Evolutionary conservation across 2,329 filamentous ascomycete genomes (phyloP).

Genomic region (Gaeumannomyces sp.): DNA sequence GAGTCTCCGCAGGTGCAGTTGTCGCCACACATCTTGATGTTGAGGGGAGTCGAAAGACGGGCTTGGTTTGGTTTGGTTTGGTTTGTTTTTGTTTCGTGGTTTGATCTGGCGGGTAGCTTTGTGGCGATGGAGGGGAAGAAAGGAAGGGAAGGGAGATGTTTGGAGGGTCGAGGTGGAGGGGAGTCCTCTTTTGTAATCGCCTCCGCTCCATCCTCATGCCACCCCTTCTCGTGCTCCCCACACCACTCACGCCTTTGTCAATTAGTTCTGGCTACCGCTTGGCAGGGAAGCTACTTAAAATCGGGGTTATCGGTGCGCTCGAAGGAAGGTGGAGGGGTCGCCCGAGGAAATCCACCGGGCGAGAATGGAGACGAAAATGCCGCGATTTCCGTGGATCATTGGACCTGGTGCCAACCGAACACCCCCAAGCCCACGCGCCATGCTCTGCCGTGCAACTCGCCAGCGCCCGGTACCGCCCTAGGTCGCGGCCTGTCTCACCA

Average conservation of each 20-base stretch:
- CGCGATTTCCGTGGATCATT: background rate
- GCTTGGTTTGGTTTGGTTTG: constrained; percentile 1
- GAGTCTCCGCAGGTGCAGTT: constrained; percentile 10
- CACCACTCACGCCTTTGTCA: no score
- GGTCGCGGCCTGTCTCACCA: background rate
- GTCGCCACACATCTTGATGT: constrained; percentile 10
- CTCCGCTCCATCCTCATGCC: background rate
- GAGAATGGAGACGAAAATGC: background rate
- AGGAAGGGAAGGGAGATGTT: background rate
- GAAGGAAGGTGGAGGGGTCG: no score
- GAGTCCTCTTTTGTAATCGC: background rate
- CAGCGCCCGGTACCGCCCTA: background rate
- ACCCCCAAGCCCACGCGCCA: background rate
- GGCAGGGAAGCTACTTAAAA: no score
- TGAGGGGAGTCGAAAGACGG: background rate
- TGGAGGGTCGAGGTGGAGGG: background rate
- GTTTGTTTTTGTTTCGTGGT: background rate
- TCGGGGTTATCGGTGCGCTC: no score
- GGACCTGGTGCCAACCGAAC: no score
- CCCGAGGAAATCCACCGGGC: no score
- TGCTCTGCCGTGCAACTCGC: background rate
- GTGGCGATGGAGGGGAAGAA: background rate
- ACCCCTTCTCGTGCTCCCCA: no score
- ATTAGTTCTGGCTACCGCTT: no score
- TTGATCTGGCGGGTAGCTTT: background rate